Conservation (phyloP, 179 eudicot genomes). For the Nepenthes alata region DNA sequence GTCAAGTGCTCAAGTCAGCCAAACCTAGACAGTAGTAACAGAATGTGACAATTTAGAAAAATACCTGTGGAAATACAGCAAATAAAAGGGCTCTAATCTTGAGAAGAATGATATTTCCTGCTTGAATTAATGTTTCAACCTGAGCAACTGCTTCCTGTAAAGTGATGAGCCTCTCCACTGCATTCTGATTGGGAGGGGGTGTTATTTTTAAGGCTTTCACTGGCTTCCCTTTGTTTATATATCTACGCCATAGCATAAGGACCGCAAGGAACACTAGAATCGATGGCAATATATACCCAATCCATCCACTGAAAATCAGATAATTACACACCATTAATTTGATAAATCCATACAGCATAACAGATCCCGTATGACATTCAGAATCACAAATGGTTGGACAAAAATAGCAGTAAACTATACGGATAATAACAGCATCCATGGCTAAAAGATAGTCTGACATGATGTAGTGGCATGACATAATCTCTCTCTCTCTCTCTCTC, state of each 20-base stretch:
- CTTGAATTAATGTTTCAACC: constrained; percentile 55
- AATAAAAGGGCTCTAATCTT: constrained; percentile 64
- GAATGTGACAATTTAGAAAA: background rate
- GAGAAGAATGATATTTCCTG: constrained; percentile 52
- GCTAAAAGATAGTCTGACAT: too few species aligned
- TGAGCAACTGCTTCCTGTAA: constrained; percentile 72
- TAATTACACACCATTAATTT: background rate
- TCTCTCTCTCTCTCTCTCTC: too few species aligned
- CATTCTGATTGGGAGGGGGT: constrained; percentile 59
- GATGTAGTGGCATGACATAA: too few species aligned
- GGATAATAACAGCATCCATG: too few species aligned
- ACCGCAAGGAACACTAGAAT: constrained; percentile 37
- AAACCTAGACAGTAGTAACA: too few species aligned
- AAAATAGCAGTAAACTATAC: too few species aligned
- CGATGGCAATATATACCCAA: constrained; percentile 38
- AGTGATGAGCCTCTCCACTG: constrained; percentile 69
- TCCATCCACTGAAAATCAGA: constrained; percentile 58
- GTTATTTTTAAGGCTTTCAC: constrained; percentile 49
- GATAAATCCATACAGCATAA: background rate
- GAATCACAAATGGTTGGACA: too few species aligned
- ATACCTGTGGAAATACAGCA: constrained; percentile 69
- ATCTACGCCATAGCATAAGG: constrained; percentile 52
- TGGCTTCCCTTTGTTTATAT: constrained; percentile 35
- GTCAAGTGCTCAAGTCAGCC: too few species aligned
- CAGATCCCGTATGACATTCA: too few species aligned